Evolutionary conservation across 345 rosid genomes (phyloP), one percentile per base, ranked within the genome.

Genomic region (Citrus sp.): DNA sequence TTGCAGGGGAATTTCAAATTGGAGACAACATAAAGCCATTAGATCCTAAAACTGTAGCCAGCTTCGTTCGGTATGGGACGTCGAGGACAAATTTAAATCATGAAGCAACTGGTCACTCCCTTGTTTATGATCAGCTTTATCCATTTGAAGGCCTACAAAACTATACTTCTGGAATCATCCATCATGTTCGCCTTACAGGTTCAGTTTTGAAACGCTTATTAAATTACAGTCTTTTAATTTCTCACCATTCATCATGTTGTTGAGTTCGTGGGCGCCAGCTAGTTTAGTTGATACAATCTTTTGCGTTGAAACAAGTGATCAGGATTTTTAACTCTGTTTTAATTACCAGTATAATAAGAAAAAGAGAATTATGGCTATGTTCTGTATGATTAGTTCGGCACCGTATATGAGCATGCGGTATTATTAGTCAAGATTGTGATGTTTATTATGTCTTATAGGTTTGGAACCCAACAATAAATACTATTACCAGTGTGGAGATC

Each of bases 161-260:
- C 81, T 95, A 95, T 64, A 87, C 97, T 81, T 95, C 99, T 66
- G 98, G 99, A 19, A 91, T 89, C 51, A 93, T 95, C 12, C 98
- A 95, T 80, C 97, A 89, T 59, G 99, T 90, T 80, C 94, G 89
- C 75, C 89, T 95, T 70, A 88, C 84, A 49, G 90, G 90, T 87
- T 86, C 55, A 27, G 66, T 66, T 67, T 68, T 4, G 19, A 3
- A n/a, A 7, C 24, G 62, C 9, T 6, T 56, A n/a, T 6, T 56
- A 56, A 7, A 24, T 68, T 68, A 24, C 72, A 5, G 25, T 42
- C 32, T 42, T 68, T 21, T 68, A 46, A 46, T 46, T 46, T 13
- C 51, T 46, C 51, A 13, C 51, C 51, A 46, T 46, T 46, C 51
- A 3, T 12, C 51, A 1, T 13, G 51, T 46, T 3, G 51, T 46